phyloP scores from a whole-genome alignment of 225 moss, liverwort and hornwort species.

The Asterella californica region DNA sequence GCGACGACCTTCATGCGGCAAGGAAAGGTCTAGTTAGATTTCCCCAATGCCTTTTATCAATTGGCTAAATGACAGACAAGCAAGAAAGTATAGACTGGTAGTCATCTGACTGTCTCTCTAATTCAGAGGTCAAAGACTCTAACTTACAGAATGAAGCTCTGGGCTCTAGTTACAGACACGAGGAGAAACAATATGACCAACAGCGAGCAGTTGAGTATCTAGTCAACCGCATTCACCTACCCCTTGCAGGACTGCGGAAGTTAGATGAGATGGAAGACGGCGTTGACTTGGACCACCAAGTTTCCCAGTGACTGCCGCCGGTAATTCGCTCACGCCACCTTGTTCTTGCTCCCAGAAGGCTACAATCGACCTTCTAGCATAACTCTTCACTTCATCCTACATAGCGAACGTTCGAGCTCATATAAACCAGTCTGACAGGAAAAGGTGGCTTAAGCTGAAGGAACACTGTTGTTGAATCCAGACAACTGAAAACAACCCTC shows the following conservation, averaged over 20 bases:
- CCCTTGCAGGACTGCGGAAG: conserved; percentile 59
- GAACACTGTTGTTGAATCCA: background rate
- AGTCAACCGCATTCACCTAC: conserved; percentile 37
- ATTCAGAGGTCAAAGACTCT: background rate
- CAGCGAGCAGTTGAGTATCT: background rate
- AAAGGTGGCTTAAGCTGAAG: background rate
- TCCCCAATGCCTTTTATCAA: background rate
- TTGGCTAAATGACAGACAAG: background rate
- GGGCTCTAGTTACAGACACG: background rate
- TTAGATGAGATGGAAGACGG: conserved; percentile 45
- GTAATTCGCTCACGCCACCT: conserved; percentile 32
- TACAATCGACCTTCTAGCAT: conserved; percentile 50
- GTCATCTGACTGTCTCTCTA: background rate
- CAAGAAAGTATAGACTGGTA: background rate
- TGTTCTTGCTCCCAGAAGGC: conserved; percentile 60
- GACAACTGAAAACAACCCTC: background rate
- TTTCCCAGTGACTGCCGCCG: conserved; percentile 52
- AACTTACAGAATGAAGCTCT: background rate
- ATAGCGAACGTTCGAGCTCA: background rate
- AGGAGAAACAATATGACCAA: background rate
- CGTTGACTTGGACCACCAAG: conserved; percentile 57
- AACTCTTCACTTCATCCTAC: conserved; percentile 63
- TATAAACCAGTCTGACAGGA: background rate
- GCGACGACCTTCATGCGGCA: conserved; percentile 55
- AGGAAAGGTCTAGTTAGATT: conserved; percentile 3